Conservation (phyloP, 495 filamentous ascomycete genomes). For the Penicillium cataractarum region DNA sequence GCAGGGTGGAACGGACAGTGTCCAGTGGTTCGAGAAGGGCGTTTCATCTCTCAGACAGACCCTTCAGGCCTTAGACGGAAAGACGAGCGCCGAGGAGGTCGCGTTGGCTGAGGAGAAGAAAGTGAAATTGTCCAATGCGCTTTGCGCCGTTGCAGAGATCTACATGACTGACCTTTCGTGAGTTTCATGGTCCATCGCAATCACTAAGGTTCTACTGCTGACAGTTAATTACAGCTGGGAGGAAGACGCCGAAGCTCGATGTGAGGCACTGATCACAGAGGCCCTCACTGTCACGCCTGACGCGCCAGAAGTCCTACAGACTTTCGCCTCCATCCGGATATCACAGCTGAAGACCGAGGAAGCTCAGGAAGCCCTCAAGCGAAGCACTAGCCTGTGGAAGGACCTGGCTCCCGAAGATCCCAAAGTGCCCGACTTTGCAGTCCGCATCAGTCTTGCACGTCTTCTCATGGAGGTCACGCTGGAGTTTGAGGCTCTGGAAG, state of each 20-base stretch:
- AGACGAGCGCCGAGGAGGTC: slow-evolving; percentile 43
- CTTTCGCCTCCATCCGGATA: slow-evolving; percentile 88
- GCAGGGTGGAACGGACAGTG: slow-evolving; percentile 79
- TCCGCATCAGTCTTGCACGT: slow-evolving; percentile 78
- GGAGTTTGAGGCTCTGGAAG: slow-evolving; percentile 81
- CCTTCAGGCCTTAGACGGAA: slow-evolving; percentile 58
- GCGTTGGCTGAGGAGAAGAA: slow-evolving; percentile 66
- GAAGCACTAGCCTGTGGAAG: slow-evolving; percentile 79
- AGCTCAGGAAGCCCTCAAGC: slow-evolving; percentile 72
- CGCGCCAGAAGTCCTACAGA: slow-evolving; percentile 84
- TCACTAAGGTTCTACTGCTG: slow-evolving; percentile 1
- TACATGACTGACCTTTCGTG: slow-evolving; percentile 96
- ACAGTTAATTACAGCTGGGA: slow-evolving; percentile 63
- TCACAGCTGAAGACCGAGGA: slow-evolving; percentile 79
- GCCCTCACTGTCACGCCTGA: slow-evolving; percentile 76
- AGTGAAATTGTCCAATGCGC: slow-evolving; percentile 75
- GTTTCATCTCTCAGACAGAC: slow-evolving; percentile 66
- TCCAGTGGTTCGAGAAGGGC: slow-evolving; percentile 86
- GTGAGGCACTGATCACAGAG: slow-evolving; percentile 84
- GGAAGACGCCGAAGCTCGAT: slow-evolving; percentile 80
- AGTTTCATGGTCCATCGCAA: slow-evolving; percentile 18
- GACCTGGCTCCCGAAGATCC: slow-evolving; percentile 66
- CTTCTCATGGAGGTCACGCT: slow-evolving; percentile 88
- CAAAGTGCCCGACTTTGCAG: slow-evolving; percentile 78
- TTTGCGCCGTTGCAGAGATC: slow-evolving; percentile 89